Evolutionary conservation across 75 land plant species (phyloP), one percentile per base, ranked within the genome.

Genomic region (Azolla pinnata): DNA sequence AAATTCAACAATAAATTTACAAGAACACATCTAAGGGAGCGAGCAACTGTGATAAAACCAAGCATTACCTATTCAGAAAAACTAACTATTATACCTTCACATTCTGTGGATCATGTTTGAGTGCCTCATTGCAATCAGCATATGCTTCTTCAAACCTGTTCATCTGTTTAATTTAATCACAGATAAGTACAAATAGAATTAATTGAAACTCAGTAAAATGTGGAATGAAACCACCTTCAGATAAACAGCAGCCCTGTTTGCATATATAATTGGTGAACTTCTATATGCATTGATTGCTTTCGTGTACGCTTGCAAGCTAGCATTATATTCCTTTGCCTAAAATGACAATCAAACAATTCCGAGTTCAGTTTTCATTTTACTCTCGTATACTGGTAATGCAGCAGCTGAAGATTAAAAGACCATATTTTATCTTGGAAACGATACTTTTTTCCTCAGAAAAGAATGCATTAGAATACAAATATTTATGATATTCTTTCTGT

Each of bases 201-300:
- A 31, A 26, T 26, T 61, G 7, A 40, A 4, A 42, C 44, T 25
- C 10, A 12, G 28, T 30, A 33, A 25, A 27, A 2, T 44, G 5
- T 14, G 5, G 19, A 50, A 1, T 48, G 27, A 5, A 21, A 24
- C 4, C 49, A 70, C 73, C 52, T 70, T 70, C 12, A 70, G 32
- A 27, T 70, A 38, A n/a, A 58, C 66, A 20, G 73, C 73, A 27
- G 73, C 73, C 2, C 73, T 69, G 31, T 70, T 70, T 0, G 68
- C 67, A 63, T 42, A 70, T 10, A 67, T 47, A 25, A 56, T n/a
- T n/a, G 73, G 52, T 2, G 60, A 70, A 7, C 44, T 21, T 21
- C 46, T 23, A 57, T 54, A 63, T 14, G 63, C 48, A 8, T 63
- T 60, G 31, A 70, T 62, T 16, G 73, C 62, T 45, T 54, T 18